Conservation (phyloP, 257 asterid genomes). For the Catharanthus roseus region DNA sequence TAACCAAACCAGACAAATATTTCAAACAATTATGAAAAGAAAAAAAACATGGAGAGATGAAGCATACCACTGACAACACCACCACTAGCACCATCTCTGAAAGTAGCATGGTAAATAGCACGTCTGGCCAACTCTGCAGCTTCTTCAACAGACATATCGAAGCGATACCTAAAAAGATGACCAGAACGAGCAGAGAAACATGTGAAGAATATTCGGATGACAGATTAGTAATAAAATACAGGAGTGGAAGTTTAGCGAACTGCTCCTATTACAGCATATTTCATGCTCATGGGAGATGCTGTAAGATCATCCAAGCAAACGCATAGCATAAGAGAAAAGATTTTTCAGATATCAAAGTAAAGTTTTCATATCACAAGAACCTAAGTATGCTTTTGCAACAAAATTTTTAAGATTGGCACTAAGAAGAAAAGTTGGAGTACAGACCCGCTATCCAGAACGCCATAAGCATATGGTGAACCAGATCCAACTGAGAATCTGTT, state of each 20-base stretch:
- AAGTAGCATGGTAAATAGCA: conserved; percentile 29
- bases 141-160: conserved; percentile 26
- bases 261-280: background rate
- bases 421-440: conserved; percentile 9
- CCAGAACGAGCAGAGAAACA: background rate
- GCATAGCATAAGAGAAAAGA: background rate
- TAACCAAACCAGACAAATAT: background rate
- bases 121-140: conserved; percentile 33
- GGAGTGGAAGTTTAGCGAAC: background rate
- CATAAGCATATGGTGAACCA: conserved; percentile 97
- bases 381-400: background rate
- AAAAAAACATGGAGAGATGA: conserved; percentile 1
- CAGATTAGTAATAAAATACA: background rate
- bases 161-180: conserved; percentile 13
- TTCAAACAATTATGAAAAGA: background rate
- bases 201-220: background rate
- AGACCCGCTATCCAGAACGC: conserved; percentile 86
- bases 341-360: background rate
- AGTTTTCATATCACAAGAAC: background rate
- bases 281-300: background rate
- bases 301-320: background rate
- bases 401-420: background rate
- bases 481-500: conserved; percentile 91
- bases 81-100: conserved; percentile 31
- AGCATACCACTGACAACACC: conserved; percentile 30